Conservation (phyloP, 2,329 filamentous ascomycete genomes). For the Intubia oerlemansii region DNA sequence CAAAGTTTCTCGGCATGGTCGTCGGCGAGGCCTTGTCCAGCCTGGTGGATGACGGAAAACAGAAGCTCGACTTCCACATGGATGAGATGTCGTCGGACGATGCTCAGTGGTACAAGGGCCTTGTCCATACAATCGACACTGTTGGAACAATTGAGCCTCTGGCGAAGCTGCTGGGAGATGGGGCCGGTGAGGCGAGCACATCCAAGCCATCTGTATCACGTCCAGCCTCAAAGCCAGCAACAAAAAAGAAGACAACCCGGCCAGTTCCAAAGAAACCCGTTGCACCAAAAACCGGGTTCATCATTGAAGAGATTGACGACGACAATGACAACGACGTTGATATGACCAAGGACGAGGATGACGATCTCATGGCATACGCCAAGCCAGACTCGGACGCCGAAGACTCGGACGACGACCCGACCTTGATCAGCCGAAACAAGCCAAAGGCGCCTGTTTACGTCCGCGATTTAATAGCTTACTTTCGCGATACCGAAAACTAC, state of each 20-base stretch:
- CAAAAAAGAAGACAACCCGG: no score
- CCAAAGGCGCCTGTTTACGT: conserved; percentile 76
- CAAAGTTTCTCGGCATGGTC: conserved; percentile 71
- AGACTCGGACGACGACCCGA: conserved; percentile 86
- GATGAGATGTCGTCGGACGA: conserved; percentile 58
- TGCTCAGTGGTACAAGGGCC: conserved; percentile 49
- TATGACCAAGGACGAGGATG: conserved; percentile 34
- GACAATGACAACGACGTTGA: conserved; percentile 43
- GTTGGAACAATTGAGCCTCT: conserved; percentile 36
- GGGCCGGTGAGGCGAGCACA: conserved; percentile 3
- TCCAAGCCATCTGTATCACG: conserved; percentile 2
- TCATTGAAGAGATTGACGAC: conserved; percentile 45
- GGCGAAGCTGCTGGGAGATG: conserved; percentile 5
- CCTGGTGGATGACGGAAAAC: conserved; percentile 45
- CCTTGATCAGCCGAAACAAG: conserved; percentile 65
- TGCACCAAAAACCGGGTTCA: conserved; percentile 16
- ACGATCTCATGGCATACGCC: conserved; percentile 54
- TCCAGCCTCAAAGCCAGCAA: background rate
- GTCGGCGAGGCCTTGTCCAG: conserved; percentile 53
- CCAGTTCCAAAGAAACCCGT: conserved; percentile 2
- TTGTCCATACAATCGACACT: conserved; percentile 41
- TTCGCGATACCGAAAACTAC: conserved; percentile 65
- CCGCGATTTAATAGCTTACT: conserved; percentile 56
- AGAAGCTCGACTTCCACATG: conserved; percentile 62
- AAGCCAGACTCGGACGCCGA: conserved; percentile 78